A percentile compares a stretch with the other conserved stretches of the same genome.
phyloP scores from a whole-genome alignment of 306 rosid species.

The Hippophae rhamnoides region DNA sequence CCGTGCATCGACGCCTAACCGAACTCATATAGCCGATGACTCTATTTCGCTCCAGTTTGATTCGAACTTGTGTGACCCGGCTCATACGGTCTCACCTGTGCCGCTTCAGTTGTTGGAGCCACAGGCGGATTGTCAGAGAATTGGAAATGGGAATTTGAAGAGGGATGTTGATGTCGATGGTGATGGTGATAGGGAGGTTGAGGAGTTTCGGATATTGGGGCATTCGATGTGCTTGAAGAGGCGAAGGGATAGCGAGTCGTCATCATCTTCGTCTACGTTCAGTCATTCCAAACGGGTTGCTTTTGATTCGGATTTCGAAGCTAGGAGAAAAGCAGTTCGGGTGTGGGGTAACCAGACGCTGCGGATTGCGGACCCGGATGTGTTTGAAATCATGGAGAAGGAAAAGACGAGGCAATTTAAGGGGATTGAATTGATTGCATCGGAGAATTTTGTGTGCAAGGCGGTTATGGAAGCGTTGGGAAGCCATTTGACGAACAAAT shows the following conservation, averaged over 20 bases:
- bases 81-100: conserved; percentile 39
- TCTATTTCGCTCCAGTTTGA: conserved; percentile 61
- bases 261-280: conserved; percentile 22
- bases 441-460: conserved; percentile 77
- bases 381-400: conserved; percentile 64
- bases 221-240: conserved; percentile 85
- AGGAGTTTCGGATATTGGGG: conserved; percentile 75
- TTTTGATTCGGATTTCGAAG: conserved; percentile 42
- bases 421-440: conserved; percentile 84
- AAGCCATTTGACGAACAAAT: conserved; percentile 81
- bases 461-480: conserved; percentile 93
- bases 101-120: conserved; percentile 73
- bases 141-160: conserved; percentile 20
- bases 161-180: conserved; percentile 17
- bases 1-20: conserved; percentile 53
- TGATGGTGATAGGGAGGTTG: conserved; percentile 50
- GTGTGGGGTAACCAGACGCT: conserved; percentile 67
- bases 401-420: conserved; percentile 66
- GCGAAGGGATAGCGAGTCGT: conserved; percentile 53
- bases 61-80: conserved; percentile 40
- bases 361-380: conserved; percentile 53
- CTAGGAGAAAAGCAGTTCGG: conserved; percentile 47
- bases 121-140: conserved; percentile 24
- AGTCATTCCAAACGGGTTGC: conserved; percentile 28
- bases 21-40: conserved; percentile 44